Evolutionary conservation across 1,284 basidiomycete genomes (phyloP), one percentile per base, ranked within the genome.

Genomic region (Ceratobasidium theobromae): DNA sequence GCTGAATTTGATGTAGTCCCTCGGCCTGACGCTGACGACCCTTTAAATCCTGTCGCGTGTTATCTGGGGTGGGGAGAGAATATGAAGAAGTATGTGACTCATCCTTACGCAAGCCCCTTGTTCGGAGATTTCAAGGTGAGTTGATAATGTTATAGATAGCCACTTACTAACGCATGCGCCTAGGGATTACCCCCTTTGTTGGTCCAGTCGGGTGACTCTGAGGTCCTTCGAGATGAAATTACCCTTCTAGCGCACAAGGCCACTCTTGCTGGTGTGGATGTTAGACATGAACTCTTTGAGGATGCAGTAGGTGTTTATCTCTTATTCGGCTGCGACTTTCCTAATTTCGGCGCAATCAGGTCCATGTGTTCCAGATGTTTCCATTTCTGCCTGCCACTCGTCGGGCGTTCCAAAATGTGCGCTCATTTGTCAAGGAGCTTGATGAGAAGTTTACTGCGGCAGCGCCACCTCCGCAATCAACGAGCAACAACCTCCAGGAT

Each of bases 221-320:
- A 99, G 75, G 93, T 97, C 0, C 79, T 99, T 27, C 82, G 94
- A 30, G 96, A 98, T 73, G 96, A 98, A 75, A 89, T 91, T 49
- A 91, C 90, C 4, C 80, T 98, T n/a, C 78, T 98, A 18, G 94
- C 95, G 1, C 93, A 97, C 79, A 99, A 99, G 75, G 95, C 95
- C 12, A 86, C 87, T 1, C 76, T 91, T 21, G 87, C 91, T 0
- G 95, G 95, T 5, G 94, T 98, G 27, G 79, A 89, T 53, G 92
- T 98, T 30, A 86, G 87, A 66, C 91, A 97, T 74, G 95, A 99
- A 76, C 79, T 95, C 43, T 98, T 95, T 74, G 91, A 96, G 72
- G 95, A 98, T 76, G 90, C 88, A 66, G 91, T 94, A 78, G 74
- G 91, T 84, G 46, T 80, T 74, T 30, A 16, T 49, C 75, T 79